These are phyloP conservation scores for Phytophthora sp. DNA, from an alignment of 352 stramenopile species.

Conservation along the genomic window DNA sequence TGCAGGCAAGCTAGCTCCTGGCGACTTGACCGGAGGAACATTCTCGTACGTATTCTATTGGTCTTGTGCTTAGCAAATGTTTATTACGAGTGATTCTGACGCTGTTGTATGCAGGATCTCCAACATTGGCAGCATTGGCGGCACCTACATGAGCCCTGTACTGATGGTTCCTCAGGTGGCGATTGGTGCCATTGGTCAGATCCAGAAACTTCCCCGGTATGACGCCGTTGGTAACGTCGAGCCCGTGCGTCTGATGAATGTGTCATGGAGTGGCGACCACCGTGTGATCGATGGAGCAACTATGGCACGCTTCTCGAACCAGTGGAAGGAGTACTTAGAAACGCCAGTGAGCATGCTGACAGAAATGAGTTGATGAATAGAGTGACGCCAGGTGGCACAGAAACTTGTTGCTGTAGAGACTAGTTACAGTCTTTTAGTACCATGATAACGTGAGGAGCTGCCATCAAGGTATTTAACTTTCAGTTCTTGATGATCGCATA, in stretches of 20 bases:
- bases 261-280: constrained; percentile 98
- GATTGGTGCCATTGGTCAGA: constrained; percentile 97
- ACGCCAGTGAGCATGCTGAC: constrained; percentile 93
- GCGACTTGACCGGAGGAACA: constrained; percentile 92
- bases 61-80: not conserved
- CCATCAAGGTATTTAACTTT: too few species aligned
- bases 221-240: constrained; percentile 83
- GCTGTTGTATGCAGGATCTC: constrained; percentile 65
- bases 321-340: constrained; percentile 97
- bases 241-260: constrained; percentile 93
- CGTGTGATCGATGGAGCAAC: constrained; percentile 98
- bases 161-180: constrained; percentile 96
- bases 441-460: too few species aligned
- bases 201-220: constrained; percentile 97
- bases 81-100: too few species aligned
- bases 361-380: constrained; percentile 78
- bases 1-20: constrained; percentile 76
- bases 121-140: constrained; percentile 97
- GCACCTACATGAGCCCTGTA: constrained; percentile 97
- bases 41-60: constrained; percentile 71
- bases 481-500: too few species aligned
- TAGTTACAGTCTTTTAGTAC: too few species aligned
- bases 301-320: constrained; percentile 97
- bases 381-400: not conserved
- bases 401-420: too few species aligned